Percentiles rank a stretch among this genome's conserved stretches.
These are phyloP conservation scores for Candida albicans DNA, from an alignment of 1,139 yeast species.

Conservation along the genomic window DNA sequence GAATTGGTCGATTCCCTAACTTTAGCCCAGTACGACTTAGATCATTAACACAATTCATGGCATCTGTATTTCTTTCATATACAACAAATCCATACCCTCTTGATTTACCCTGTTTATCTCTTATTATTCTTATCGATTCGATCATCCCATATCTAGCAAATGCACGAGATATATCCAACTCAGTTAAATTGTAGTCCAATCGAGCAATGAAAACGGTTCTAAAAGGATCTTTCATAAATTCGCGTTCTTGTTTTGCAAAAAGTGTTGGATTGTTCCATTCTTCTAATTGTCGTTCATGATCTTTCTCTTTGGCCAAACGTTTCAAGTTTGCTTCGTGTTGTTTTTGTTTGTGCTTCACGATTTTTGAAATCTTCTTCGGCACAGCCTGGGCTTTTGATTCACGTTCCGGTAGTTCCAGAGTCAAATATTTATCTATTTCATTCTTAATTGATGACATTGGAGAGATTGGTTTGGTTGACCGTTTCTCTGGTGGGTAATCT, in stretches of 20 bases:
- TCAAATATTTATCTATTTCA: conserved; percentile 31
- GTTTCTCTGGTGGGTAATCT: conserved; percentile 53
- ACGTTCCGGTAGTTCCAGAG: conserved; percentile 17
- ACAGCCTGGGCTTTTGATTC: conserved; percentile 10
- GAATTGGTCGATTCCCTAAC: conserved; percentile 43
- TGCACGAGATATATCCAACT: conserved; percentile 63
- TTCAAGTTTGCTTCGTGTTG: conserved; percentile 14
- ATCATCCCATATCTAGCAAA: conserved; percentile 71
- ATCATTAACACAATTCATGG: conserved; percentile 57
- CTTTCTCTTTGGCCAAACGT: conserved; percentile 29
- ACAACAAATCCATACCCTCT: conserved; percentile 86
- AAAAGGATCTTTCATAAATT: conserved; percentile 67
- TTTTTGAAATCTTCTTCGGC: conserved; percentile 6
- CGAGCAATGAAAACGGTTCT: conserved; percentile 78
- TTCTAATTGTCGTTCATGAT: conserved; percentile 37
- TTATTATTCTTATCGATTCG: conserved; percentile 64
- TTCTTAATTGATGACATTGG: conserved; percentile 49
- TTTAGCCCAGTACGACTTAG: conserved; percentile 55
- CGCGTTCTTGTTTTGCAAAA: conserved; percentile 51
- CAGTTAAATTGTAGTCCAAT: conserved; percentile 64
- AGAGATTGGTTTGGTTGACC: conserved; percentile 52
- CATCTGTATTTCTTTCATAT: conserved; percentile 60
- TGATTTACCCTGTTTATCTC: conserved; percentile 57
- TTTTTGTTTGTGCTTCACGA: conserved; percentile 12
- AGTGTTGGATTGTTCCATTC: conserved; percentile 54